These are phyloP conservation scores for Sphaerulina populicola DNA, from an alignment of 2,329 filamentous ascomycete species.

Conservation along the genomic window DNA sequence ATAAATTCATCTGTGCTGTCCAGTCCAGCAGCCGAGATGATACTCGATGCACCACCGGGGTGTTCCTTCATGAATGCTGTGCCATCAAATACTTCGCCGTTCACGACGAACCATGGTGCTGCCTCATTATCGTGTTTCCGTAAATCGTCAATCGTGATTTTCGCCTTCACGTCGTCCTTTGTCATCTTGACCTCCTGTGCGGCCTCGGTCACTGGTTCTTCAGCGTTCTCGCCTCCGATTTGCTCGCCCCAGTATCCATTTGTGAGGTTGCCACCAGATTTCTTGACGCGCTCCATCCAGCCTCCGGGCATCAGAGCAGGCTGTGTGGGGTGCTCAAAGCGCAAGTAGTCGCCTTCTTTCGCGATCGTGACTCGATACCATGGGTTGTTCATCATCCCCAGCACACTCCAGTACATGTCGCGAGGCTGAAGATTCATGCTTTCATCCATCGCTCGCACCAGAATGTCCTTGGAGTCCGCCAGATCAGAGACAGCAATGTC, in stretches of 20 bases:
- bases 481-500: constrained; percentile 58
- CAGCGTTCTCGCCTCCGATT: constrained; percentile 44
- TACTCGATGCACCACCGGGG: constrained; percentile 78
- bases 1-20: constrained; percentile 85
- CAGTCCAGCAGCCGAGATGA: constrained; percentile 69
- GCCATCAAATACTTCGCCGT: constrained; percentile 83
- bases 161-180: constrained; percentile 54
- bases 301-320: constrained; percentile 68
- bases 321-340: constrained; percentile 84
- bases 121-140: constrained; percentile 56
- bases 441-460: constrained; percentile 85
- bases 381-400: constrained; percentile 97
- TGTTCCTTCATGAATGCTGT: constrained; percentile 71
- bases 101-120: constrained; percentile 78
- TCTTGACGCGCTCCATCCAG: constrained; percentile 91
- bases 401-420: constrained; percentile 92
- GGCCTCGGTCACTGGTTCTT: constrained; percentile 40
- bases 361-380: constrained; percentile 80
- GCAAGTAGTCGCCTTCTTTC: constrained; percentile 54
- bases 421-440: constrained; percentile 76
- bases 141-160: constrained; percentile 64
- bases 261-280: constrained; percentile 65
- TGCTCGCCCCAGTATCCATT: constrained; percentile 83
- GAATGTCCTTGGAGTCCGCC: constrained; percentile 57
- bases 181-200: constrained; percentile 68